phyloP scores from a whole-genome alignment of 2,329 filamentous ascomycete species.

The Aspergillus caelatus region DNA sequence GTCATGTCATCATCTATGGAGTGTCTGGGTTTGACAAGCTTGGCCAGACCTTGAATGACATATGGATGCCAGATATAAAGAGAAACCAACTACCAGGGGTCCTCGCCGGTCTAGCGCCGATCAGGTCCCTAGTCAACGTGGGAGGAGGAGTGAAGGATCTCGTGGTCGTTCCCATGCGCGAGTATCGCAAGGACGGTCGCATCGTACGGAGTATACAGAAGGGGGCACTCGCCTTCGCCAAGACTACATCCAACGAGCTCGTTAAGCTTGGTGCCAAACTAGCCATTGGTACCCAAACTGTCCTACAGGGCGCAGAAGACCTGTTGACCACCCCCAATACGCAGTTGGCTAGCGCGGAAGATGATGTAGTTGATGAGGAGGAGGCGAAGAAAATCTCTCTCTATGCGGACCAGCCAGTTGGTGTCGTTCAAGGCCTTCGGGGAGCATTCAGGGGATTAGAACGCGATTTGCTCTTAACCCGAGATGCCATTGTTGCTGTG shows the following conservation, averaged over 20 bases:
- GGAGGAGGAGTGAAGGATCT: constrained; percentile 84
- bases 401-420: constrained; percentile 92
- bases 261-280: constrained; percentile 92
- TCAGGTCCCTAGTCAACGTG: constrained; percentile 89
- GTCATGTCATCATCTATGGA: constrained; percentile 90
- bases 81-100: constrained; percentile 86
- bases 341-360: constrained; percentile 53
- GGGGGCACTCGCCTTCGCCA: constrained; percentile 85
- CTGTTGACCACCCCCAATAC: constrained; percentile 57
- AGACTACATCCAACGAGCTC: constrained; percentile 91
- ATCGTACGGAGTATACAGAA: constrained; percentile 91
- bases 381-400: constrained; percentile 80
- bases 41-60: constrained; percentile 86
- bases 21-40: constrained; percentile 87
- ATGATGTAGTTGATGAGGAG: constrained; percentile 66
- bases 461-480: constrained; percentile 81
- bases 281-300: constrained; percentile 91
- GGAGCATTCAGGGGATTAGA: constrained; percentile 82
- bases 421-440: constrained; percentile 81
- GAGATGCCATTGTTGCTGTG: constrained; percentile 92
- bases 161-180: constrained; percentile 83
- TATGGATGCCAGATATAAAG: constrained; percentile 95
- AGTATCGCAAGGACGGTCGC: constrained; percentile 92
- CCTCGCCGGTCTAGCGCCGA: constrained; percentile 82
- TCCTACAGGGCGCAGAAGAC: constrained; percentile 84